Conservation (phyloP, 2,329 filamentous ascomycete genomes). For the Xylariaceae sp. region DNA sequence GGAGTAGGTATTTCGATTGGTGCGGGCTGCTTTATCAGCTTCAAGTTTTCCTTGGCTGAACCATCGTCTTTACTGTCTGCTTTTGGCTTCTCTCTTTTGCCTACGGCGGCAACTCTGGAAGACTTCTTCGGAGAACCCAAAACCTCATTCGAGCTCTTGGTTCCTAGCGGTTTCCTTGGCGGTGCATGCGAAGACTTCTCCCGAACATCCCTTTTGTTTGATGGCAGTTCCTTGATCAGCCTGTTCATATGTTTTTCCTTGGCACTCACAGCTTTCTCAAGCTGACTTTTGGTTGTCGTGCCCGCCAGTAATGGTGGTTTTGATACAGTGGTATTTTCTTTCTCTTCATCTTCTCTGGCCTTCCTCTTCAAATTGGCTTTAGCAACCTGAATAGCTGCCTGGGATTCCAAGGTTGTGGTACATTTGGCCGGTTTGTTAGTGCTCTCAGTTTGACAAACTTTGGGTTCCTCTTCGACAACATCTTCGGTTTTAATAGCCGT, state of each 20-base stretch:
- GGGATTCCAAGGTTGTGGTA: conserved; percentile 20
- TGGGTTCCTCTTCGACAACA: not conserved
- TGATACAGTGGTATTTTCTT: conserved; percentile 45
- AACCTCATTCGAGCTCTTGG: conserved; percentile 67
- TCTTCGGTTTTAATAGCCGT: conserved; percentile 7
- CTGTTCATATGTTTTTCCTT: conserved; percentile 44
- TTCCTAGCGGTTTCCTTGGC: conserved; percentile 56
- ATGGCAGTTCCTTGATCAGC: conserved; percentile 55
- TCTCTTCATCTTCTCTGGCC: conserved; percentile 61
- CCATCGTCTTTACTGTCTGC: conserved; percentile 40
- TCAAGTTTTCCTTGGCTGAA: conserved; percentile 23
- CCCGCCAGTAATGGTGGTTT: conserved; percentile 43
- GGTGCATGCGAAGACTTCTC: conserved; percentile 38
- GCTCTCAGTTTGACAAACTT: not conserved
- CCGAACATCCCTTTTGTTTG: conserved; percentile 50
- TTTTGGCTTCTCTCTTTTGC: conserved; percentile 51
- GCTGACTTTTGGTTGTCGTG: conserved; percentile 40
- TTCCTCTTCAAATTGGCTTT: conserved; percentile 66
- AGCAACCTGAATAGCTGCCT: conserved; percentile 33
- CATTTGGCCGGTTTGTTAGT: conserved; percentile 1
- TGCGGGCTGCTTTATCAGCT: conserved; percentile 34
- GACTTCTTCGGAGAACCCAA: conserved; percentile 64
- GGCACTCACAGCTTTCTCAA: conserved; percentile 31
- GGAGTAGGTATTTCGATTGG: conserved; percentile 41
- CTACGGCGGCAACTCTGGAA: conserved; percentile 42